Conservation (phyloP, 768 basidiomycete species). For the Amanita pseudoporphyria region DNA sequence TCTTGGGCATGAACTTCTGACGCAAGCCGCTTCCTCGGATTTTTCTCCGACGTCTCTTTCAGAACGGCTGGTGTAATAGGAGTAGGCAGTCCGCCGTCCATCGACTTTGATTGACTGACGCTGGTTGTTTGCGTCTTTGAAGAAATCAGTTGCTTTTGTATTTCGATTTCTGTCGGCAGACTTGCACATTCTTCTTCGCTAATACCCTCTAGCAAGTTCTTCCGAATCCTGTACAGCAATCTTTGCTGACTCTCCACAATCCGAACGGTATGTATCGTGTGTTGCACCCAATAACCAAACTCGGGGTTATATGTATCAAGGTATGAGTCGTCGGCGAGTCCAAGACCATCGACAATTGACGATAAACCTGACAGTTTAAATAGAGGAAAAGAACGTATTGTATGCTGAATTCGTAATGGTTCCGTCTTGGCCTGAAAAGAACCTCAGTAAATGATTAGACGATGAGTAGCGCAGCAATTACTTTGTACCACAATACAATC, state of each 20-base stretch:
- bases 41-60: slow-evolving; percentile 16
- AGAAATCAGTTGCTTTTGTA: slow-evolving; percentile 22
- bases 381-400: slow-evolving; percentile 53
- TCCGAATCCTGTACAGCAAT: slow-evolving; percentile 50
- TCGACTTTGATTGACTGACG: slow-evolving; percentile 1
- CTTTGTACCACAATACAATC: slow-evolving; percentile 65
- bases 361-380: slow-evolving; percentile 49
- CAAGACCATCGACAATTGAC: slow-evolving; percentile 44
- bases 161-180: slow-evolving; percentile 43
- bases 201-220: slow-evolving; percentile 48
- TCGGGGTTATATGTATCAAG: slow-evolving; percentile 49
- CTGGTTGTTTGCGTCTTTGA: slow-evolving; percentile 11
- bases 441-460: background rate
- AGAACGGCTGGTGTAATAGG: slow-evolving; percentile 11
- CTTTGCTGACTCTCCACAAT: slow-evolving; percentile 51
- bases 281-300: slow-evolving; percentile 60
- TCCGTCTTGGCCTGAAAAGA: slow-evolving; percentile 34
- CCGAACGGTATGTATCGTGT: slow-evolving; percentile 48
- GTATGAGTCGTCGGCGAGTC: slow-evolving; percentile 40
- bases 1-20: slow-evolving; percentile 10
- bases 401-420: slow-evolving; percentile 48
- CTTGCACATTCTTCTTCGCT: slow-evolving; percentile 47
- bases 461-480: slow-evolving; percentile 16
- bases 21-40: slow-evolving; percentile 16
- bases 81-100: slow-evolving; percentile 10